Evolutionary conservation across 495 filamentous ascomycete species (phyloP), one percentile per base, ranked within the genome.

Genomic region (Neurospora discreta): DNA sequence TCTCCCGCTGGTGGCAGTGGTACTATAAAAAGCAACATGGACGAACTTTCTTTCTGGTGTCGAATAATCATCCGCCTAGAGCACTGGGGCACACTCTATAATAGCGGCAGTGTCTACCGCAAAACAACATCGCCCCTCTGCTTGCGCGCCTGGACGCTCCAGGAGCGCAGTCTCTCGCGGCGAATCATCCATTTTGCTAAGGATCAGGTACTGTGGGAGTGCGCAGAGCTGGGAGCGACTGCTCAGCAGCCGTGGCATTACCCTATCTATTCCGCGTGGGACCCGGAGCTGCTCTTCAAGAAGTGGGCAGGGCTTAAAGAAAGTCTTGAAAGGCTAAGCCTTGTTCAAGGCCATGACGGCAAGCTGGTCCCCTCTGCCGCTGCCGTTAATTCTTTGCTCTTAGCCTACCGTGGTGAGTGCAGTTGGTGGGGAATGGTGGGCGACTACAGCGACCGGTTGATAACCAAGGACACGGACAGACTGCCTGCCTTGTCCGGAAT

Each of bases 351-450:
- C 0, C 18, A 7, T 9, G 42, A 43, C 18, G 42, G 18, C 2
- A 9, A n/a, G 0, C 0, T 16, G 18, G 42, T 43, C 18, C n/a
- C n/a, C n/a, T n/a, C n/a, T n/a, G n/a, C n/a, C n/a, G n/a, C n/a
- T n/a, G n/a, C n/a, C n/a, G n/a, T n/a, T n/a, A n/a, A n/a, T n/a
- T n/a, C 42, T 43, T 3, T 43, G 42, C 18, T 43, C 18, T 8
- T 7, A 3, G 42, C 42, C 42, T 43, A 43, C 42, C 0, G 0
- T n/a, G 3, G 18, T 9, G 42, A 43, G 1, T 0, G 0, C 0
- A 18, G 7, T 0, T 43, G 42, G 42, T 43, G 42, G 42, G 42
- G 0, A 18, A n/a, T 43, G 42, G 42, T 43, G 18, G 9, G 8
- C 42, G 42, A 43, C 3, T 43, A 43, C 42, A 43, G 42, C 18